These are phyloP conservation scores for Aureobasidium uvarum DNA, from an alignment of 2,329 filamentous ascomycete species.

Conservation along the genomic window DNA sequence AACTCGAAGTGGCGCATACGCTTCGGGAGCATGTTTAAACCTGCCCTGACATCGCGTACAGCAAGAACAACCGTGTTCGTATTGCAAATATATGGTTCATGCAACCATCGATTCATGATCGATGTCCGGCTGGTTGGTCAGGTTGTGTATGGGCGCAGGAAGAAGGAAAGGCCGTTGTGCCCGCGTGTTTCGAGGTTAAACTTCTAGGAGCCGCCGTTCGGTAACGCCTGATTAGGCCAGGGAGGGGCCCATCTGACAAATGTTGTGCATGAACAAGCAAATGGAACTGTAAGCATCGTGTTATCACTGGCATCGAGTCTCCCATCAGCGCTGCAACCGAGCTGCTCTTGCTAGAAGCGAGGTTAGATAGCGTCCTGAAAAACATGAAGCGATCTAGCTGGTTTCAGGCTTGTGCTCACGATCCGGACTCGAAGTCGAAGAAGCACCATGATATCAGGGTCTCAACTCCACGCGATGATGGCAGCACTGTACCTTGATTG, in stretches of 20 bases:
- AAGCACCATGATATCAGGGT: constrained; percentile 8
- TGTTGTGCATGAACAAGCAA: constrained; percentile 20
- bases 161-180: constrained; percentile 4
- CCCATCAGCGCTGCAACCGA: neutral
- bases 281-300: constrained; percentile 1
- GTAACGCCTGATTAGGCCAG: constrained; percentile 6
- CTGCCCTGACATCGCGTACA: neutral
- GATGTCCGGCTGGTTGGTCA: neutral
- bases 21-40: neutral
- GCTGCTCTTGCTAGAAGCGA: constrained; percentile 11
- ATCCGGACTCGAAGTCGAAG: constrained; percentile 19
- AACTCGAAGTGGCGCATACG: neutral
- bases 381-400: constrained; percentile 1
- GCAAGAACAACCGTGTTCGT: neutral
- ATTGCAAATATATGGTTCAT: constrained; percentile 13
- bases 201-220: constrained; percentile 8
- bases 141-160: constrained; percentile 2
- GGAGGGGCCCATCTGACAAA: constrained; percentile 18
- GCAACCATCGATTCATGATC: neutral
- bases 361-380: constrained; percentile 7
- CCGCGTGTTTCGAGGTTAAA: constrained; percentile 12
- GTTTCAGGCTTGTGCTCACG: constrained; percentile 16
- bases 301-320: neutral
- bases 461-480: constrained; percentile 14
- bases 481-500: neutral